A percentile compares a stretch with the other conserved stretches of the same genome.
phyloP scores from a whole-genome alignment of 257 asterid genomes.

The Solanum chmielewskii region DNA sequence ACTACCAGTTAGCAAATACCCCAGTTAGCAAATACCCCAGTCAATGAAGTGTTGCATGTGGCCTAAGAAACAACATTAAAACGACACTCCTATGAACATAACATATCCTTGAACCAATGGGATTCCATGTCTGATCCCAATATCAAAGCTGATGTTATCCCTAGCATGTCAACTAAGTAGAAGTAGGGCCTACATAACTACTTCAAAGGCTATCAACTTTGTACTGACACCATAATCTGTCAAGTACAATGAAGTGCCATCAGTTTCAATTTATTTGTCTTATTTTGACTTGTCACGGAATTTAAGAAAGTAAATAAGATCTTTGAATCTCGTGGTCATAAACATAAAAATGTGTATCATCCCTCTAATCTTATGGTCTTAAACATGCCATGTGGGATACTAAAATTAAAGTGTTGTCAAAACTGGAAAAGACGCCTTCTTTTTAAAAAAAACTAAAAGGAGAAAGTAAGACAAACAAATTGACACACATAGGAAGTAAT shows the following conservation, averaged over 20 bases:
- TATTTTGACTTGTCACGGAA: not conserved
- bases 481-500: not conserved
- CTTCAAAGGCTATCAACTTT: not conserved
- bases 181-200: not conserved
- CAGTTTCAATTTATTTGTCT: not conserved
- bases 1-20: not conserved
- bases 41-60: not conserved
- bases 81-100: not conserved
- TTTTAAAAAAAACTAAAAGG: no score
- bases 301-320: not conserved
- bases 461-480: not conserved
- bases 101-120: not conserved
- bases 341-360: not conserved
- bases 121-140: not conserved
- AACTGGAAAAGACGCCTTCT: not conserved
- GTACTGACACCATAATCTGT: not conserved
- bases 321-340: not conserved
- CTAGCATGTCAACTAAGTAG: not conserved
- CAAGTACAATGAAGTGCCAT: not conserved
- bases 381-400: not conserved
- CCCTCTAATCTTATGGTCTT: not conserved
- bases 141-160: not conserved
- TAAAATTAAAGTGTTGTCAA: not conserved
- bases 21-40: not conserved
- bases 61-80: not conserved